Percentiles rank a stretch among this genome's conserved stretches.
phyloP scores from a whole-genome alignment of 306 rosid species.

The Ochetophila trinervis region DNA sequence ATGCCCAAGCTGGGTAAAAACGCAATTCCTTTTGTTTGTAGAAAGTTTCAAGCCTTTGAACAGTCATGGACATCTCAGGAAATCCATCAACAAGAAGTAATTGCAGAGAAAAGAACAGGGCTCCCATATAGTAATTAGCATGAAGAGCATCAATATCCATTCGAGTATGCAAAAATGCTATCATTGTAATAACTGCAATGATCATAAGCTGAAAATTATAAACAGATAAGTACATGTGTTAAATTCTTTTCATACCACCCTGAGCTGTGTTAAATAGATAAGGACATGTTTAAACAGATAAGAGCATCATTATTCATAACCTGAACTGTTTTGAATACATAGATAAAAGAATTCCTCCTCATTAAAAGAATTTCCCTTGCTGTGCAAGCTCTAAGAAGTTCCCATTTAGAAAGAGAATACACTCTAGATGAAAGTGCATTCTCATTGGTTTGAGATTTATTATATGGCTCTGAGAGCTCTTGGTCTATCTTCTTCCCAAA shows the following conservation, averaged over 20 bases:
- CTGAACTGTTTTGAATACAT: constrained; percentile 40
- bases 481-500: constrained; percentile 33
- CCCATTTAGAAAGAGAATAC: constrained; percentile 42
- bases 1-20: constrained; percentile 55
- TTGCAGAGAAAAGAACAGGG: constrained; percentile 33
- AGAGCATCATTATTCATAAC: no score
- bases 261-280: no score
- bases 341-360: constrained; percentile 36
- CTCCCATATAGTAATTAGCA: constrained; percentile 41
- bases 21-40: constrained; percentile 40
- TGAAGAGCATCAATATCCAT: constrained; percentile 35
- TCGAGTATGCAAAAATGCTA: constrained; percentile 37
- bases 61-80: constrained; percentile 44
- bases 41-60: constrained; percentile 40
- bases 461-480: constrained; percentile 20
- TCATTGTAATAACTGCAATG: constrained; percentile 40
- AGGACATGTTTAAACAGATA: no score
- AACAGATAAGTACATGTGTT: background rate
- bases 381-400: constrained; percentile 41
- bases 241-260: background rate
- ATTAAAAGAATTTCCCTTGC: constrained; percentile 46
- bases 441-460: constrained; percentile 21
- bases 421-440: constrained; percentile 22
- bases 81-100: constrained; percentile 37
- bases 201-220: constrained; percentile 34